Evolutionary conservation across 2,329 filamentous ascomycete species (phyloP).

Genomic region (Diplocarpon mali): DNA sequence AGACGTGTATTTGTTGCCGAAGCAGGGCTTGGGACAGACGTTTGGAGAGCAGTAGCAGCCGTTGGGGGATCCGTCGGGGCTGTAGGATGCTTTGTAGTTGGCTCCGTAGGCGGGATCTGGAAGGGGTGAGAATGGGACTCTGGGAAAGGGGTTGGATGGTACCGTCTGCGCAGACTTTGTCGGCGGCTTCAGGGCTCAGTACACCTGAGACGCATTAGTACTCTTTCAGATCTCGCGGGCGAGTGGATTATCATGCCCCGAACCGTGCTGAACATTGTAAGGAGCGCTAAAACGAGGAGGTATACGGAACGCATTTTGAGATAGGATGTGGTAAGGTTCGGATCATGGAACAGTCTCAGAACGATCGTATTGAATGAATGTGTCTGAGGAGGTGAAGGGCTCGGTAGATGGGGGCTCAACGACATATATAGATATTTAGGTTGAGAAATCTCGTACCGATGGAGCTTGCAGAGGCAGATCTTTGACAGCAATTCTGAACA

Average conservation of each 20-base stretch:
- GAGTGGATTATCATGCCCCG: background rate
- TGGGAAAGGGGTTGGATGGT: background rate
- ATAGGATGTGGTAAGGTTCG: too few species aligned
- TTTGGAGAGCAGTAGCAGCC: background rate
- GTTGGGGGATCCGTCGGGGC: background rate
- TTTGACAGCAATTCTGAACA: background rate
- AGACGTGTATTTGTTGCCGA: conserved; percentile 1
- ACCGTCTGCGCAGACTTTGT: conserved; percentile 2
- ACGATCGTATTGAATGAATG: background rate
- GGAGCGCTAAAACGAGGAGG: background rate
- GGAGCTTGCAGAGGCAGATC: background rate
- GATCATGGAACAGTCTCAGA: too few species aligned
- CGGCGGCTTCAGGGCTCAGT: background rate
- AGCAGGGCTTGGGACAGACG: conserved; percentile 1
- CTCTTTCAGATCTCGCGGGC: background rate
- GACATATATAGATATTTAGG: background rate
- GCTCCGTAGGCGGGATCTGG: background rate
- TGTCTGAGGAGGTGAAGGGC: background rate
- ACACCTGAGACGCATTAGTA: background rate
- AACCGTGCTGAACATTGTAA: background rate
- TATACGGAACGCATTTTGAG: too few species aligned
- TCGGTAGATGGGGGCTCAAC: background rate
- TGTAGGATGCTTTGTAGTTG: background rate
- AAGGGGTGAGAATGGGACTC: background rate
- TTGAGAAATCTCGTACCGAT: background rate